Percentiles rank a stretch among this genome's conserved stretches.
Evolutionary conservation across 805 yeast genomes (phyloP).

Genomic region (Cyberlindnera bimundalis): DNA sequence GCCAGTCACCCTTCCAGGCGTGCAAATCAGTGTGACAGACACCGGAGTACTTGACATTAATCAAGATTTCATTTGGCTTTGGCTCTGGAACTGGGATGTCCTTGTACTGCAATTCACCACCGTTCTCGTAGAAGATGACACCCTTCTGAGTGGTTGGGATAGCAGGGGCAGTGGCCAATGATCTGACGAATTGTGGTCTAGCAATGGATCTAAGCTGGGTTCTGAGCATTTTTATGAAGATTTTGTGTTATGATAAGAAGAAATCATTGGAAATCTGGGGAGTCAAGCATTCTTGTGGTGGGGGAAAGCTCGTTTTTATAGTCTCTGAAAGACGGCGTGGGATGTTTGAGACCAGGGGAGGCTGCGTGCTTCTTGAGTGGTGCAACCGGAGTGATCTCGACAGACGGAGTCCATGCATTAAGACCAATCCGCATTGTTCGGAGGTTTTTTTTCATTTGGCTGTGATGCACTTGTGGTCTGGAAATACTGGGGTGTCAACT

Average conservation of each 20-base stretch:
- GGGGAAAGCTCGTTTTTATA: neutral
- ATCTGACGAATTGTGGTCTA: slow-evolving; percentile 26
- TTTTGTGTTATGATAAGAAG: neutral
- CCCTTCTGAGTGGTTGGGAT: slow-evolving; percentile 52
- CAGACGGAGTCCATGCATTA: slow-evolving; percentile 5
- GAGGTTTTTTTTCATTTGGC: too few relatives aligned
- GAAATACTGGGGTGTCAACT: too few relatives aligned
- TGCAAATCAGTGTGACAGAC: slow-evolving; percentile 75
- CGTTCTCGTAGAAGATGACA: slow-evolving; percentile 48
- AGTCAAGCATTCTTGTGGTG: neutral
- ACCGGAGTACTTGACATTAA: slow-evolving; percentile 69
- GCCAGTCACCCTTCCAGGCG: slow-evolving; percentile 43
- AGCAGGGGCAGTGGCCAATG: slow-evolving; percentile 29
- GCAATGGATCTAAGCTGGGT: slow-evolving; percentile 19
- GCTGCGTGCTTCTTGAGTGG: slow-evolving; percentile 1
- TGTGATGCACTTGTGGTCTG: too few relatives aligned
- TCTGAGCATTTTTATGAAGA: slow-evolving; percentile 23
- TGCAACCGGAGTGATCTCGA: slow-evolving; percentile 7
- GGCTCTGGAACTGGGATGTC: slow-evolving; percentile 60
- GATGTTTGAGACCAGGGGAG: neutral
- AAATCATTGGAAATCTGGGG: neutral
- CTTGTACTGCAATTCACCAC: slow-evolving; percentile 46
- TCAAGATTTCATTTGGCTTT: slow-evolving; percentile 58
- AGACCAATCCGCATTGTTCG: neutral
- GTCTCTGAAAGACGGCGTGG: neutral